phyloP scores from a whole-genome alignment of 768 basidiomycete genomes.

The Crucibulum laeve region DNA sequence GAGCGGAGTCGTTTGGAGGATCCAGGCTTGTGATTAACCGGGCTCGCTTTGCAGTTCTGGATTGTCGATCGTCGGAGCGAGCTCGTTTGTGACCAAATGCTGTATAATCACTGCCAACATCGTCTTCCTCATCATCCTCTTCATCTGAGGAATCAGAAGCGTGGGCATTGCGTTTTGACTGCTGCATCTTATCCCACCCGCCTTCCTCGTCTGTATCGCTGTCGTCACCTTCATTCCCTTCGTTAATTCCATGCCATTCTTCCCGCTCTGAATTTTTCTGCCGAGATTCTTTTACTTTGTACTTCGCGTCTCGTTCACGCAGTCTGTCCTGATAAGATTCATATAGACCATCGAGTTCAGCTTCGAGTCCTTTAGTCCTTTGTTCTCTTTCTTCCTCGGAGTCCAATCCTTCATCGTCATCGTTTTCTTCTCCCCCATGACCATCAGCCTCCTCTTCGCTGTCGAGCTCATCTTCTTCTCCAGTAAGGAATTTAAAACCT shows the following conservation, averaged over 20 bases:
- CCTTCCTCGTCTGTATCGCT: slow-evolving; percentile 48
- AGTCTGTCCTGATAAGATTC: slow-evolving; percentile 78
- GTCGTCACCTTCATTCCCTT: slow-evolving; percentile 31
- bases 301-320: slow-evolving; percentile 84
- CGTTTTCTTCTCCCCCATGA: slow-evolving; percentile 38
- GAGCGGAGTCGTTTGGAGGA: slow-evolving; percentile 22
- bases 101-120: slow-evolving; percentile 23
- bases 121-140: slow-evolving; percentile 37
- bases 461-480: slow-evolving; percentile 13
- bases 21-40: slow-evolving; percentile 49
- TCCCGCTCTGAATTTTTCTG: slow-evolving; percentile 69
- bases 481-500: slow-evolving; percentile 29
- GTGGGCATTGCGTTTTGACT: slow-evolving; percentile 43
- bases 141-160: slow-evolving; percentile 50
- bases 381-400: slow-evolving; percentile 68
- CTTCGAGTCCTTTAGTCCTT: slow-evolving; percentile 65
- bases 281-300: slow-evolving; percentile 75
- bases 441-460: slow-evolving; percentile 39
- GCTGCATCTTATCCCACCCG: slow-evolving; percentile 68
- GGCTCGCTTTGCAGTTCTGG: slow-evolving; percentile 40
- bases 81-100: slow-evolving; percentile 38
- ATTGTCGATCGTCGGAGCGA: slow-evolving; percentile 20
- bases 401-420: slow-evolving; percentile 36
- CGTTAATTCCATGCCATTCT: slow-evolving; percentile 76
- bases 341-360: slow-evolving; percentile 86